phyloP scores from a whole-genome alignment of 2,329 filamentous ascomycete species.

The Trichoderma lentiforme region DNA sequence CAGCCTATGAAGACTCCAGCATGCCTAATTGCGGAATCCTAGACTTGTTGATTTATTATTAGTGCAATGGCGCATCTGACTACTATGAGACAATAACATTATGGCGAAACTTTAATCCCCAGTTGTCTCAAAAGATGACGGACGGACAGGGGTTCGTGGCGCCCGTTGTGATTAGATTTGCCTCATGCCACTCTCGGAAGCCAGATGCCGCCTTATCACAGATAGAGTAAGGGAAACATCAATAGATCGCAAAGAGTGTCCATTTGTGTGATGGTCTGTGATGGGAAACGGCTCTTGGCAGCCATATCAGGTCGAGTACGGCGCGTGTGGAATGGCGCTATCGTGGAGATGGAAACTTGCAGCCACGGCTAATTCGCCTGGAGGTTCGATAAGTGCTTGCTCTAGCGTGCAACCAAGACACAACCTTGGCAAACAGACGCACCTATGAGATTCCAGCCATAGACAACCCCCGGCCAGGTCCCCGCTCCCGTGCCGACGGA shows the following conservation, averaged over 20 bases:
- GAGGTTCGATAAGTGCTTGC: conserved; percentile 7
- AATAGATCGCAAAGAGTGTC: neutral
- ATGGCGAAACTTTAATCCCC: neutral
- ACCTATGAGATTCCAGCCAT: neutral
- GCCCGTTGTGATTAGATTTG: neutral
- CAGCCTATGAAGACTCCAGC: neutral
- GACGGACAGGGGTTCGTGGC: neutral
- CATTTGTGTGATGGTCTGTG: neutral
- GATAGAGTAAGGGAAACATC: neutral
- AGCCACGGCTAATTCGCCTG: neutral
- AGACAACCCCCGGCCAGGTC: neutral
- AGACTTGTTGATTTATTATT: neutral
- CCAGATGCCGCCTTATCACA: neutral
- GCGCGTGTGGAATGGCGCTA: neutral
- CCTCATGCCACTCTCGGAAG: neutral
- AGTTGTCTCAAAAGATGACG: neutral
- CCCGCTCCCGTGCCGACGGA: conserved; percentile 6
- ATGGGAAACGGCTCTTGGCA: neutral
- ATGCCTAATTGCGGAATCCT: neutral
- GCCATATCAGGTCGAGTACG: neutral
- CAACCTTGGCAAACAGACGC: neutral
- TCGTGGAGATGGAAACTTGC: neutral
- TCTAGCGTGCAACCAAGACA: neutral
- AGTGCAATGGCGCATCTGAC: neutral
- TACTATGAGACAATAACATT: neutral